A percentile compares a stretch with the other conserved stretches of the same genome.
These are phyloP conservation scores for Scedosporium aurantiacum DNA, from an alignment of 2,329 filamentous ascomycete genomes.

Conservation along the genomic window DNA sequence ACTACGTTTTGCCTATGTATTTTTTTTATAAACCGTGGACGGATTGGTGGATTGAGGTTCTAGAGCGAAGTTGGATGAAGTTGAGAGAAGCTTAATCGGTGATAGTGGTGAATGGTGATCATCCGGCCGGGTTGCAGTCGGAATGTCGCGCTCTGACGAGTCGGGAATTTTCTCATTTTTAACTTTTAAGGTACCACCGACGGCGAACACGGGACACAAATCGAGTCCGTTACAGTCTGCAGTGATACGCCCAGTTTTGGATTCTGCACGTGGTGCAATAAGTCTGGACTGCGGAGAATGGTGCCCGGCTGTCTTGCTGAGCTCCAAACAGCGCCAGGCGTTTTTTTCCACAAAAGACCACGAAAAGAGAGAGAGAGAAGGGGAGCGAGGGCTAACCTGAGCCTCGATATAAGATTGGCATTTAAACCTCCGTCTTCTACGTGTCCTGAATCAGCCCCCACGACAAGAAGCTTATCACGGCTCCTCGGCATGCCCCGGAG, in stretches of 20 bases:
- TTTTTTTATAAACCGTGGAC: not conserved
- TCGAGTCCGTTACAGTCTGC: not conserved
- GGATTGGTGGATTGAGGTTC: not conserved
- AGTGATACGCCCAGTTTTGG: not conserved
- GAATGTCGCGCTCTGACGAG: not conserved
- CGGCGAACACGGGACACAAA: not conserved
- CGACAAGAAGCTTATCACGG: not conserved
- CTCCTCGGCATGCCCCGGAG: not conserved
- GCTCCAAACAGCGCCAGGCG: not conserved
- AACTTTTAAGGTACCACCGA: not conserved
- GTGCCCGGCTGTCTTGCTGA: not conserved
- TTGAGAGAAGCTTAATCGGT: not conserved
- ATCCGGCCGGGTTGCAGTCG: not conserved
- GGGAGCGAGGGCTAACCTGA: not conserved
- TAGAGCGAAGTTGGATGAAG: not conserved
- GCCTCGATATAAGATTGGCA: not conserved
- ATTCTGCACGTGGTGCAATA: not conserved
- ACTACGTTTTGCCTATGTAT: not conserved
- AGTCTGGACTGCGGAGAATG: not conserved
- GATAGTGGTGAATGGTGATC: too few relatives aligned
- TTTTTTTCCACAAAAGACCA: not conserved
- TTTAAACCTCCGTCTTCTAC: too few relatives aligned
- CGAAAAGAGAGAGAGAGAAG: not conserved
- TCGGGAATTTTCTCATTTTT: not conserved
- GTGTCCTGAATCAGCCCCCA: too few relatives aligned